Conservation (phyloP, 257 asterid genomes). For the Coffea canephora region DNA sequence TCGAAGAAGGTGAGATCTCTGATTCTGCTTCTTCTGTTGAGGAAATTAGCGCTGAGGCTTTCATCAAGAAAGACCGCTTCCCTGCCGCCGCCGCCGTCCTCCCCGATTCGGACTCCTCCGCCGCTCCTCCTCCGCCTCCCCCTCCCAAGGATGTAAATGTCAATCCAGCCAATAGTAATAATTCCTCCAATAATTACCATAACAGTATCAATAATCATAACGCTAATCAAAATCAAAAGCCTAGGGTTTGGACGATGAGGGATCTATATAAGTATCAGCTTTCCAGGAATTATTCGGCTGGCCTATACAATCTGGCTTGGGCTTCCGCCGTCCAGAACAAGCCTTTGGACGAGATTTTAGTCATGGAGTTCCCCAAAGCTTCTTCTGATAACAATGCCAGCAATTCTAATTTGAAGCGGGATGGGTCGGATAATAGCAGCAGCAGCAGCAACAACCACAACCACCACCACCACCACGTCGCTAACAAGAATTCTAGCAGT, state of each 20-base stretch:
- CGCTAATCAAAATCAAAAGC: conserved; percentile 21
- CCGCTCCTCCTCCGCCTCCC: conserved; percentile 3
- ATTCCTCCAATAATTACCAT: conserved; percentile 14
- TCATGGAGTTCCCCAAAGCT: conserved; percentile 40
- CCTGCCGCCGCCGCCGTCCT: conserved; percentile 19
- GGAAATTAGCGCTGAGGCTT: conserved; percentile 69
- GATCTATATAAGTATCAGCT: conserved; percentile 71
- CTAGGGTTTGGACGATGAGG: conserved; percentile 81
- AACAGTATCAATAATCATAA: conserved; percentile 21
- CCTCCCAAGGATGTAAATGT: conserved; percentile 10
- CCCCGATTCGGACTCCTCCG: conserved; percentile 12
- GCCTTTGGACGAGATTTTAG: conserved; percentile 70
- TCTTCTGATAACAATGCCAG: conserved; percentile 14
- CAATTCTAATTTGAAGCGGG: conserved; percentile 2
- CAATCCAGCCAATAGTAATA: conserved; percentile 22
- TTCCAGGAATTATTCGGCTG: conserved; percentile 52
- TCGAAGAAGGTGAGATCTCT: conserved; percentile 94
- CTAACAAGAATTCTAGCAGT: background rate
- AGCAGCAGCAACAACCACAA: background rate
- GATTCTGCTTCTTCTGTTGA: conserved; percentile 82
- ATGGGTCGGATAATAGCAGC: conserved; percentile 1
- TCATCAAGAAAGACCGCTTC: conserved; percentile 41
- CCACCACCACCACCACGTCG: background rate
- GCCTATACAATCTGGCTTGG: conserved; percentile 89
- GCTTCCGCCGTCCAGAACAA: conserved; percentile 94